Evolutionary conservation across 1,139 yeast species (phyloP).

Genomic region (Taphrina deformans): DNA sequence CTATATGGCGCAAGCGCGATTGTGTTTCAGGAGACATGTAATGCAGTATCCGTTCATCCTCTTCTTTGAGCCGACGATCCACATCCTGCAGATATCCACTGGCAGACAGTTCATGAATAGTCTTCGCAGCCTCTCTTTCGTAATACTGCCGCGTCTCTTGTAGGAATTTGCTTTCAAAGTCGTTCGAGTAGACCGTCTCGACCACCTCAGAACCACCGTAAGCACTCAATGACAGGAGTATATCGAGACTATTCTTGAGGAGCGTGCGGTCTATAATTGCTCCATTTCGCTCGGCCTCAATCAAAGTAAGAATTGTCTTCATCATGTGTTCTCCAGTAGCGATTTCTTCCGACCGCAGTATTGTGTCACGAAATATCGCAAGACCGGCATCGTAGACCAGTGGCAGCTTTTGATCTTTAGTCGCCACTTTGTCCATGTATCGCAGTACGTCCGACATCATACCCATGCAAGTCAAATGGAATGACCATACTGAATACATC

Average conservation of each 20-base stretch:
- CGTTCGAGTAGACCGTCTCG: conserved; percentile 56
- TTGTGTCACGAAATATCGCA: conserved; percentile 54
- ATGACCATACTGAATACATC: conserved; percentile 65
- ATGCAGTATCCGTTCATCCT: conserved; percentile 56
- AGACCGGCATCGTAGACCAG: conserved; percentile 76
- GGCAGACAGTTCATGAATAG: conserved; percentile 52
- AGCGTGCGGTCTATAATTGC: conserved; percentile 60
- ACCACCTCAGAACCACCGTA: conserved; percentile 21
- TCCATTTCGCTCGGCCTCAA: conserved; percentile 62
- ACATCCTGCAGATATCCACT: conserved; percentile 58
- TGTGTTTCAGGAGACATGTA: conserved; percentile 59
- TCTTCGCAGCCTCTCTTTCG: conserved; percentile 51
- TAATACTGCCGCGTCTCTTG: conserved; percentile 61
- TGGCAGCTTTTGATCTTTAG: conserved; percentile 67
- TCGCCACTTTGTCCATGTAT: conserved; percentile 82
- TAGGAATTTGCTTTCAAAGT: conserved; percentile 68
- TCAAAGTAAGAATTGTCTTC: conserved; percentile 56
- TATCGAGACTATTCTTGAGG: conserved; percentile 61
- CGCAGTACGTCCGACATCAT: conserved; percentile 82
- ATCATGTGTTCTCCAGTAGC: conserved; percentile 58
- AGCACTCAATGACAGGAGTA: conserved; percentile 61
- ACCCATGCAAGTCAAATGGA: conserved; percentile 71
- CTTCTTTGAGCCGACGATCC: conserved; percentile 58
- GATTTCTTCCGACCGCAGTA: conserved; percentile 50
- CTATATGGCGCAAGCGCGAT: conserved; percentile 53